phyloP scores from a whole-genome alignment of 148 eudicot genomes.

The Vaccinium darrowii region DNA sequence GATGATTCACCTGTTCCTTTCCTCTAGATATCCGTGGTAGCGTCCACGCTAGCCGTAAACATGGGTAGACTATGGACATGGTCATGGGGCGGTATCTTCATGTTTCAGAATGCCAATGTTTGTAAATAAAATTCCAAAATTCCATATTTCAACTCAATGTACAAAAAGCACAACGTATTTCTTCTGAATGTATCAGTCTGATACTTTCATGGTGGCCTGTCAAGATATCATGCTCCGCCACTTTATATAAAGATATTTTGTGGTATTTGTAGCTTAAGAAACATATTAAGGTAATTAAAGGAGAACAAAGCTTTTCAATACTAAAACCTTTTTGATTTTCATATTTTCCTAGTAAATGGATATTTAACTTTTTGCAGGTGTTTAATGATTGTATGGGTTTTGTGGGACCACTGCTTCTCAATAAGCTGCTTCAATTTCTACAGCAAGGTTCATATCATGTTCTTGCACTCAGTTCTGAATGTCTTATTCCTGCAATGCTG shows the following conservation, averaged over 20 bases:
- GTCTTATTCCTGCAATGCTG: constrained; percentile 2
- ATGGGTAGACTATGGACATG: background rate
- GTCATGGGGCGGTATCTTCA: background rate
- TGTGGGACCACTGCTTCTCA: constrained; percentile 85
- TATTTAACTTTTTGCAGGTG: constrained; percentile 50
- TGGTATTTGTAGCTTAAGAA: background rate
- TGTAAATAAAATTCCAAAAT: background rate
- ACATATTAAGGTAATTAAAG: background rate
- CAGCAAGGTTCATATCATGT: constrained; percentile 55
- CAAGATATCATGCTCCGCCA: constrained; percentile 5
- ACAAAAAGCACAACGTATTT: background rate
- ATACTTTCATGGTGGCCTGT: background rate
- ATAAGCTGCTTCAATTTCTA: constrained; percentile 74
- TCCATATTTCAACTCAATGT: background rate
- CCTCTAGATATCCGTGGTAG: background rate
- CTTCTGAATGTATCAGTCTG: background rate
- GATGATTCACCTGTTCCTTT: background rate
- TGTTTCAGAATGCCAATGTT: background rate
- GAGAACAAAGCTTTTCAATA: background rate
- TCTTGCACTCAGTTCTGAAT: background rate
- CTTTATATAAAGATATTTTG: background rate
- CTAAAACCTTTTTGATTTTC: background rate
- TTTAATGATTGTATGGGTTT: constrained; percentile 86
- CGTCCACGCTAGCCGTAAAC: background rate
- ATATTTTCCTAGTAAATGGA: background rate